Base-by-base conservation (phyloP, 306 rosid species). In the Psophocarpus tetragonolobus region DNA sequence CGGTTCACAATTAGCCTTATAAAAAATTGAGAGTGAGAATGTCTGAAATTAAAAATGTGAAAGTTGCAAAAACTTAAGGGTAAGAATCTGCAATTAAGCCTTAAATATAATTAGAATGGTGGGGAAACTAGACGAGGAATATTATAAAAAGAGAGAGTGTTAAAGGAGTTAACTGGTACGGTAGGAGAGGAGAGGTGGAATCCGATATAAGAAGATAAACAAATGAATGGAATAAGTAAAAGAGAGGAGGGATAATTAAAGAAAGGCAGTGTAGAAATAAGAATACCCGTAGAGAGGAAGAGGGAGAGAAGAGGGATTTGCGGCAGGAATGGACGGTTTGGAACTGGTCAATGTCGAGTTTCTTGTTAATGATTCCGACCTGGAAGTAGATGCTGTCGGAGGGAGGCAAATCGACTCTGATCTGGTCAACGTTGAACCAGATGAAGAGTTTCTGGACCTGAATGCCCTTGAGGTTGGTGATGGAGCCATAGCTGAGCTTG, bases 361-460 rank as follows among this genome's bases (percentile, higher is more conserved):
- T 90, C 91, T 92, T 96, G 81, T 96, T 96, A 58, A 92, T 85
- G 54, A 92, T 51, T 1, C 98, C 99, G 4, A 96, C 97, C 30
- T 87, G 91, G 75, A 96, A 93, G 80, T 96, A 96, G 53, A 96
- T 96, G 10, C 61, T 82, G 35, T 80, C 77, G 0, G 98, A 86
- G 3, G 99, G 96, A 11, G 99, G 98, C 87, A 93, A 90, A 91
- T 91, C 99, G 71, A 96, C 97, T 62, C 85, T 82, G 88, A 96
- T 96, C 91, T 96, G 94, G n/a, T 87, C 91, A 0, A 96, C 96
- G 60, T 83, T 82, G 67, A 92, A 80, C 98, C 99, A 96, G 3
- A 96, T 26, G 47, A 96, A 83, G 39, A 96, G 32, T 4, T 88
- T 80, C 68, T 86, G 90, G 13, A 96, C 98, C 88, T 96, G 66